phyloP scores from a whole-genome alignment of 148 eudicot species.

The Fallopia convolvulus region DNA sequence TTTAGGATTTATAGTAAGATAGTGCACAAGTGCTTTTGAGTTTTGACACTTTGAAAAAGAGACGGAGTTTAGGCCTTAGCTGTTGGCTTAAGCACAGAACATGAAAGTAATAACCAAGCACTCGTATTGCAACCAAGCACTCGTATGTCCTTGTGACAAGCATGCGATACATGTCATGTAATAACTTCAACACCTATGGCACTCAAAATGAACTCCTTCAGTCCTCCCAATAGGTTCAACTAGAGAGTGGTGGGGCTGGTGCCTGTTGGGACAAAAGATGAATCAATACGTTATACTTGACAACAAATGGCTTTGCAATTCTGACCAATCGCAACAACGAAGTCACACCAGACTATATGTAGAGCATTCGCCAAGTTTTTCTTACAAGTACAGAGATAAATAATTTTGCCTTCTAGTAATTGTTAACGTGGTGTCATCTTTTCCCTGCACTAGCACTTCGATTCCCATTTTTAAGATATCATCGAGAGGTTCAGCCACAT shows the following conservation, averaged over 20 bases:
- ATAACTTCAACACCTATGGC: background rate
- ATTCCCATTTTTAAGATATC: background rate
- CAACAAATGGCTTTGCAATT: background rate
- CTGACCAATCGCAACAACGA: background rate
- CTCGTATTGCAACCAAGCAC: too few relatives aligned
- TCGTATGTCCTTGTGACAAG: too few relatives aligned
- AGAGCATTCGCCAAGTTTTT: background rate
- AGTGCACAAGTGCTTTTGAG: too few relatives aligned
- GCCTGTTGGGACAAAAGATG: background rate
- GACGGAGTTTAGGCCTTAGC: too few relatives aligned
- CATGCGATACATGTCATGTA: background rate
- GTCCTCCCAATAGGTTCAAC: background rate
- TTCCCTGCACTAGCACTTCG: background rate
- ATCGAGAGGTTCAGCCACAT: background rate
- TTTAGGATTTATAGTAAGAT: too few relatives aligned
- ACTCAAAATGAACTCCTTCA: background rate
- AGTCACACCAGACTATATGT: background rate
- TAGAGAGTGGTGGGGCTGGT: background rate
- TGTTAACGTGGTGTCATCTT: background rate
- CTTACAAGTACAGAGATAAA: conserved; percentile 4
- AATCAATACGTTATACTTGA: background rate
- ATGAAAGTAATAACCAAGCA: too few relatives aligned
- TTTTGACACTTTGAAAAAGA: too few relatives aligned
- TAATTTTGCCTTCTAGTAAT: background rate
- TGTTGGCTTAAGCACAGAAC: too few relatives aligned